Evolutionary conservation across 2,329 filamentous ascomycete genomes (phyloP).

Genomic region (Apiospora saccharicola): DNA sequence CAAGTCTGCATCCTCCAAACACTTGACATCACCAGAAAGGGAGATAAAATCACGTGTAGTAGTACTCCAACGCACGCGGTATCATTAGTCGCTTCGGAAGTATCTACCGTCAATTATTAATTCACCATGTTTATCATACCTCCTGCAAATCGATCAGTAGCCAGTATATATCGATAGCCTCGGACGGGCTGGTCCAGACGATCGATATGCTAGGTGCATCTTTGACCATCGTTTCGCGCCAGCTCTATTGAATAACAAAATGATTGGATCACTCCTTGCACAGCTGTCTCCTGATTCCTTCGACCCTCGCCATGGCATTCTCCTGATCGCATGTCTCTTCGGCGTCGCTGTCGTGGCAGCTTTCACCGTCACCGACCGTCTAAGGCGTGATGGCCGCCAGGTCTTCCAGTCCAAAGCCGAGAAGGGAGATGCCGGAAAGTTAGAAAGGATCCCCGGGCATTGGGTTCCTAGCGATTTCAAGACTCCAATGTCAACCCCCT

Average conservation of each 20-base stretch:
- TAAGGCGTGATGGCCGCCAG: background rate
- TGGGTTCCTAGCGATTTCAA: constrained; percentile 67
- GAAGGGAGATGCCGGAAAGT: background rate
- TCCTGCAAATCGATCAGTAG: background rate
- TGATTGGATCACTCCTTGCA: constrained; percentile 16
- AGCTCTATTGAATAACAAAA: background rate
- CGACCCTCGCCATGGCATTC: constrained; percentile 6
- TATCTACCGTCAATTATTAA: background rate
- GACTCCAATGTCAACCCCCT: constrained; percentile 66
- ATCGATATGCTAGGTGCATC: constrained; percentile 7
- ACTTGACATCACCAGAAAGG: constrained; percentile 15
- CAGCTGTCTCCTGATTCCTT: background rate
- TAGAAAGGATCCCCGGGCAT: constrained; percentile 43
- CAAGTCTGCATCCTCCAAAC: background rate
- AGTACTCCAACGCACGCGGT: background rate
- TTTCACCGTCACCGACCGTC: background rate
- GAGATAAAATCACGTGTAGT: constrained; percentile 16
- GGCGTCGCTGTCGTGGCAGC: background rate
- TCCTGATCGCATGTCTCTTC: background rate
- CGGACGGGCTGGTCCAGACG: background rate
- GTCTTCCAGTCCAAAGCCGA: constrained; percentile 7
- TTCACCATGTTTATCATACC: constrained; percentile 2
- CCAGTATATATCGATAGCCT: constrained; percentile 16
- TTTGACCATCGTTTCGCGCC: constrained; percentile 14
- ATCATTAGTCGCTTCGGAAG: background rate